Conservation (phyloP, 2,329 filamentous ascomycete species). For the Pezicula carpinea region DNA sequence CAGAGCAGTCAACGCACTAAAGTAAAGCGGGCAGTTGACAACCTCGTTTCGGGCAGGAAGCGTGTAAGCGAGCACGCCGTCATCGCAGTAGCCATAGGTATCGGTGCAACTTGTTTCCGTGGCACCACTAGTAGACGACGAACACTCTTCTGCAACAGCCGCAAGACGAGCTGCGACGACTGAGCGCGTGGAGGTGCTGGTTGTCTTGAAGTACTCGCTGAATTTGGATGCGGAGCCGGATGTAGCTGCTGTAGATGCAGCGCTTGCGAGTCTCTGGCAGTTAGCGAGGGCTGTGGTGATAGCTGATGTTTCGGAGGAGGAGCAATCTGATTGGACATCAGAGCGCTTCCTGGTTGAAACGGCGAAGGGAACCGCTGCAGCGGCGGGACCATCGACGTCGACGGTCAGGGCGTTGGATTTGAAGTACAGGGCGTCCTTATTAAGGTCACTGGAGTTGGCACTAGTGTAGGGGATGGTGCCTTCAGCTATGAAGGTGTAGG, state of each 20-base stretch:
- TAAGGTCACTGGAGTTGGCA: conserved; percentile 45
- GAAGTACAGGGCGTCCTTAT: conserved; percentile 48
- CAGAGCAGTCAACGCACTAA: conserved; percentile 46
- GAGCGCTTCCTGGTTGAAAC: conserved; percentile 45
- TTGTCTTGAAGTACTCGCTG: conserved; percentile 61
- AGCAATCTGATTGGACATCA: conserved; percentile 48
- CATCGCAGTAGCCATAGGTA: conserved; percentile 44
- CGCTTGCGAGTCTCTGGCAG: conserved; percentile 47
- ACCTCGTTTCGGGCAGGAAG: conserved; percentile 49
- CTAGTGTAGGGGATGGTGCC: conserved; percentile 54
- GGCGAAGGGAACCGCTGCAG: conserved; percentile 43
- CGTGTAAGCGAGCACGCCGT: conserved; percentile 56
- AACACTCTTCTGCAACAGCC: conserved; percentile 50
- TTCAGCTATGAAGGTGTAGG: conserved; percentile 49
- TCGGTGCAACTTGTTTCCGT: conserved; percentile 58
- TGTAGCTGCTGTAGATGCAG: conserved; percentile 46
- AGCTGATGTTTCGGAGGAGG: conserved; percentile 38
- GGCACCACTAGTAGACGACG: conserved; percentile 39
- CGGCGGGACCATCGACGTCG: conserved; percentile 50
- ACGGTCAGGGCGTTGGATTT: conserved; percentile 54
- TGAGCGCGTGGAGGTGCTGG: conserved; percentile 37
- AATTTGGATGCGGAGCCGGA: conserved; percentile 46
- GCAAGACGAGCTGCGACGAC: conserved; percentile 48
- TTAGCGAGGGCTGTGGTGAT: conserved; percentile 48
- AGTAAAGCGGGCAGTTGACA: conserved; percentile 59